Conservation (phyloP, 1,284 basidiomycete genomes). For the Anthracocystis panici-leucophaei region DNA sequence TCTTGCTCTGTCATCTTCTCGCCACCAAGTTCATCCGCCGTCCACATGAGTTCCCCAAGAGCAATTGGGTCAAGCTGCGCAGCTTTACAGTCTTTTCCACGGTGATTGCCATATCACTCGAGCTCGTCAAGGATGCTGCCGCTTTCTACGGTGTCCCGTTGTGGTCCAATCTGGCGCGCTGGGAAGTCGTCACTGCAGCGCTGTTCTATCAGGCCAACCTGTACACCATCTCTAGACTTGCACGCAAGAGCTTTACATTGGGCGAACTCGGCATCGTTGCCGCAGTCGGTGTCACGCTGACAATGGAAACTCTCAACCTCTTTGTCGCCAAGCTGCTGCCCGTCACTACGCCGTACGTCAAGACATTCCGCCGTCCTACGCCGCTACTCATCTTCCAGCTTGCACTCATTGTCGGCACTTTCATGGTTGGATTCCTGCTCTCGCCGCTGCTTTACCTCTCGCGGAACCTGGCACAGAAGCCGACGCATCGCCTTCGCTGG, state of each 20-base stretch:
- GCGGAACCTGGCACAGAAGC: constrained; percentile 89
- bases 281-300: constrained; percentile 86
- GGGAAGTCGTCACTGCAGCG: constrained; percentile 80
- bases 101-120: constrained; percentile 64
- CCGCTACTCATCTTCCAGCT: constrained; percentile 92
- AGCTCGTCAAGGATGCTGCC: constrained; percentile 61
- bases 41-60: constrained; percentile 57
- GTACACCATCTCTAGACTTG: constrained; percentile 88
- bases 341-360: constrained; percentile 82
- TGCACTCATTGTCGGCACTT: constrained; percentile 90
- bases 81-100: constrained; percentile 69
- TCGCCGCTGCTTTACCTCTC: constrained; percentile 93
- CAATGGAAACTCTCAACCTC: constrained; percentile 76
- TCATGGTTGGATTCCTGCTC: constrained; percentile 91
- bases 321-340: constrained; percentile 61
- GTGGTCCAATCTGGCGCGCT: constrained; percentile 56
- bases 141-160: constrained; percentile 61
- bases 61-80: constrained; percentile 67
- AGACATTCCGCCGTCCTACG: constrained; percentile 91
- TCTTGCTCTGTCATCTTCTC: constrained; percentile 42
- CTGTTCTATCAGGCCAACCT: constrained; percentile 91
- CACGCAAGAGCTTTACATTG: constrained; percentile 90
- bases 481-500: constrained; percentile 86
- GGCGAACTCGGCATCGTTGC: constrained; percentile 91
- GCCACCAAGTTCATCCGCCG: constrained; percentile 56